phyloP scores from a whole-genome alignment of 371 early-diverging fungal species.

The Mortierella polycephala region DNA sequence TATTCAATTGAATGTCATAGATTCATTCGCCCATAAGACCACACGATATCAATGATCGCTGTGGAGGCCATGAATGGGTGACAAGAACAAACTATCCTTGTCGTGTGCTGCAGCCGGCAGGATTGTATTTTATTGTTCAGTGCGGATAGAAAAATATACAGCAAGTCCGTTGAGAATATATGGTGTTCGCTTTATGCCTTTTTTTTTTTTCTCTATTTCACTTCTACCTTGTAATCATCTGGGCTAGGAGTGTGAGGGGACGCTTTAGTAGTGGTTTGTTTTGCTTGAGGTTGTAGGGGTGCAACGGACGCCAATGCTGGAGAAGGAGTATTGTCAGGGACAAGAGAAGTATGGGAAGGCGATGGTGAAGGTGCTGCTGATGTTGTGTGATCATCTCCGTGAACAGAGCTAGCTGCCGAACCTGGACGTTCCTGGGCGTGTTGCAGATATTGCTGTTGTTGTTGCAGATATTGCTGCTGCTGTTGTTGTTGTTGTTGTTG shows the following conservation, averaged over 20 bases:
- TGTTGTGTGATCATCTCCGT: conserved; percentile 14
- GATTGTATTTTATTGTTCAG: background rate
- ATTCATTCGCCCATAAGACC: conserved; percentile 17
- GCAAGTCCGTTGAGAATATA: too few species aligned
- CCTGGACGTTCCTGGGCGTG: conserved; percentile 17
- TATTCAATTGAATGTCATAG: background rate
- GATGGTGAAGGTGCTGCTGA: conserved; percentile 10
- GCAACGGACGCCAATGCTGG: conserved; percentile 27
- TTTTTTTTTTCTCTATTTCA: conserved; percentile 21
- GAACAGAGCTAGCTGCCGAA: conserved; percentile 25
- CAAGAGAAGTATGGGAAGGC: conserved; percentile 14
- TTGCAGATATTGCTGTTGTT: conserved; percentile 7
- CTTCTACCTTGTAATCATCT: conserved; percentile 53
- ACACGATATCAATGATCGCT: too few species aligned
- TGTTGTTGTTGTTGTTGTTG: conserved; percentile 22
- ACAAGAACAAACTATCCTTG: too few species aligned
- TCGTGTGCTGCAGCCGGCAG: too few species aligned
- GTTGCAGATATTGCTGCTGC: conserved; percentile 16
- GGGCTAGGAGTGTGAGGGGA: conserved; percentile 15
- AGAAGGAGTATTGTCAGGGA: conserved; percentile 10
- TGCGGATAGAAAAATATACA: background rate
- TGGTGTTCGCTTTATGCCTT: background rate
- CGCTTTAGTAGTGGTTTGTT: conserved; percentile 1
- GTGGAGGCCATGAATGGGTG: too few species aligned
- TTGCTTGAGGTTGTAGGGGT: conserved; percentile 13